These are phyloP conservation scores for Pseudozyma hubeiensis DNA, from an alignment of 1,284 basidiomycete species.

Conservation along the genomic window DNA sequence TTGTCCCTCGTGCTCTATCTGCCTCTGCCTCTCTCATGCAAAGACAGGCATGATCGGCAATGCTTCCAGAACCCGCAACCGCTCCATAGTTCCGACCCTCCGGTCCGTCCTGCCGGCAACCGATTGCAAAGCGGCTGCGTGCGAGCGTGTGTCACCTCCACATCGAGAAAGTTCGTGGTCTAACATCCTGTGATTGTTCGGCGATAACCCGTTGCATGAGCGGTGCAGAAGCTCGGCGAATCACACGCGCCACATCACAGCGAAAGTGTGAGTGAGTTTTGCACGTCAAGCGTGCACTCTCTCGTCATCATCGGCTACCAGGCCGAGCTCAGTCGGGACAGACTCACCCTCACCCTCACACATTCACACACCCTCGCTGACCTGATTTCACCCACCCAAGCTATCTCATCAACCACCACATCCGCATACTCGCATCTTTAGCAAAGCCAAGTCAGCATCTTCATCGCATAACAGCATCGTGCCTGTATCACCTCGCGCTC, in stretches of 20 bases:
- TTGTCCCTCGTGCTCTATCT: no score
- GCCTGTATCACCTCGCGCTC: no score
- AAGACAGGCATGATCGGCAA: no score
- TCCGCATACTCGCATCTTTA: not conserved
- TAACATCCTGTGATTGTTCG: not conserved
- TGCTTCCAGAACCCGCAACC: not conserved
- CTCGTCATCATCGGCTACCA: not conserved
- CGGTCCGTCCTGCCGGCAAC: no score
- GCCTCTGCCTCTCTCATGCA: no score
- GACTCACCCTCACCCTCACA: no score
- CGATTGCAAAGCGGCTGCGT: no score
- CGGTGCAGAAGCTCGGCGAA: not conserved
- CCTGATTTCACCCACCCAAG: no score
- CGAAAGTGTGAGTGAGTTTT: not conserved
- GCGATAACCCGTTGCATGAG: not conserved
- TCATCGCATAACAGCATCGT: no score
- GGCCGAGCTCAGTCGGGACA: not conserved
- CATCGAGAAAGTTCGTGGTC: not conserved
- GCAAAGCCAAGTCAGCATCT: no score
- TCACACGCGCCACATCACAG: not conserved
- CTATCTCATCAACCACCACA: not conserved
- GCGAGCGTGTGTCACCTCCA: not conserved
- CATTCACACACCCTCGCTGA: no score
- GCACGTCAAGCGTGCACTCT: not conserved
- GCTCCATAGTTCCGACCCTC: no score